A percentile compares a stretch with the other conserved stretches of the same genome.
Conservation (phyloP, 2,329 filamentous ascomycete genomes). For the Aspergillus sp. region DNA sequence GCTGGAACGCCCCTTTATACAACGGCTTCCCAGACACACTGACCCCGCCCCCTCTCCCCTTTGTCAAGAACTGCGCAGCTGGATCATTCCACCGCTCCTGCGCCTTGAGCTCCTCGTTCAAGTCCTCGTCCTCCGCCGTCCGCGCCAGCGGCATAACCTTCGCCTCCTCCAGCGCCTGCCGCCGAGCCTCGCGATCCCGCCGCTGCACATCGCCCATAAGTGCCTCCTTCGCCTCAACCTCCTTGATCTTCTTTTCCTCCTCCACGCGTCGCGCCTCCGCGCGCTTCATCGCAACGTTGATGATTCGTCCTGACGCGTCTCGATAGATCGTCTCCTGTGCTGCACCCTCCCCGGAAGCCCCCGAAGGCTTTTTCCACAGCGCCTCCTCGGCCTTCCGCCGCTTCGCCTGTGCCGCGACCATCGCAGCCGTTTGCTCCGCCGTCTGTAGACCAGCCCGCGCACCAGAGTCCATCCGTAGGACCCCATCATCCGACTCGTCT, state of each 20-base stretch:
- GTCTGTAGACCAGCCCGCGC: slow-evolving; percentile 86
- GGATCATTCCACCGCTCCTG: slow-evolving; percentile 90
- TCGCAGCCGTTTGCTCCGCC: slow-evolving; percentile 74
- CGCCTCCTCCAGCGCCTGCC: slow-evolving; percentile 75
- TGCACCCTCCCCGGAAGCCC: slow-evolving; percentile 43
- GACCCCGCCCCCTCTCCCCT: slow-evolving; percentile 51
- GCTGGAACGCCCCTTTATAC: slow-evolving; percentile 79
- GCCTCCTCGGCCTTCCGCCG: slow-evolving; percentile 53
- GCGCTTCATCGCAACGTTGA: slow-evolving; percentile 88
- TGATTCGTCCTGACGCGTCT: slow-evolving; percentile 90
- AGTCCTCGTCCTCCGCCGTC: slow-evolving; percentile 77
- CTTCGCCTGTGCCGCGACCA: slow-evolving; percentile 68
- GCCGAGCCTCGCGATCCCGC: slow-evolving; percentile 66
- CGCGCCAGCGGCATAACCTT: slow-evolving; percentile 80
- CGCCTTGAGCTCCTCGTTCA: slow-evolving; percentile 83
- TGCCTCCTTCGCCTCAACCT: slow-evolving; percentile 68
- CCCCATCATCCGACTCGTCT: slow-evolving; percentile 41
- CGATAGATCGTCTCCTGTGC: slow-evolving; percentile 88
- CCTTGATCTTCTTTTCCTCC: slow-evolving; percentile 69
- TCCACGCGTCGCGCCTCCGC: slow-evolving; percentile 82
- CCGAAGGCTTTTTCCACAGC: slow-evolving; percentile 30
- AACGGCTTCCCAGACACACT: slow-evolving; percentile 62
- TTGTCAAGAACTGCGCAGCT: slow-evolving; percentile 76
- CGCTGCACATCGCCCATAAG: slow-evolving; percentile 86
- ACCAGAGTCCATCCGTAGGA: slow-evolving; percentile 80